Evolutionary conservation across 2,329 filamentous ascomycete genomes (phyloP).

Genomic region (Cercospora sojina): DNA sequence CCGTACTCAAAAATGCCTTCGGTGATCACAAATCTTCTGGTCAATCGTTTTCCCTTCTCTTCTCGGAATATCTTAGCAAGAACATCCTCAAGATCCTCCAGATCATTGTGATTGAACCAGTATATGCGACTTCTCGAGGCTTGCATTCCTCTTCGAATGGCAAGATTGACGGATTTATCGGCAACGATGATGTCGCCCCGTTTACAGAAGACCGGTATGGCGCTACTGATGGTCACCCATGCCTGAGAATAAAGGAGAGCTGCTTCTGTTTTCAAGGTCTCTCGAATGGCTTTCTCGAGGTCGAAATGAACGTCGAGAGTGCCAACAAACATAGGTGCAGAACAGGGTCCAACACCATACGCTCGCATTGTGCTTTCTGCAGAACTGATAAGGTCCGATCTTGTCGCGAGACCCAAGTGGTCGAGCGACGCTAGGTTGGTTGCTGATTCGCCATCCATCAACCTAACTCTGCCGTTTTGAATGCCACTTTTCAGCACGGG

Average conservation of each 20-base stretch:
- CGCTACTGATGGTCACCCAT: constrained; percentile 90
- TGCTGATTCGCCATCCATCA: constrained; percentile 68
- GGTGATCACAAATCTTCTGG: constrained; percentile 89
- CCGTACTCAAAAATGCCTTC: constrained; percentile 89
- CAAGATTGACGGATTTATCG: constrained; percentile 87
- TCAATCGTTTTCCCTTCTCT: constrained; percentile 72
- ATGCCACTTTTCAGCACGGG: too few species aligned
- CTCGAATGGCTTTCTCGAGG: constrained; percentile 86
- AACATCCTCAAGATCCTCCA: constrained; percentile 84
- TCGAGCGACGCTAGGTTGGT: constrained; percentile 93
- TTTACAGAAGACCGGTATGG: constrained; percentile 95
- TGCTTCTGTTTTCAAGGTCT: constrained; percentile 79
- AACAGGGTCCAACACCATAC: constrained; percentile 94
- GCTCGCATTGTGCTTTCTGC: constrained; percentile 89
- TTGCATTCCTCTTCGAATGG: constrained; percentile 90
- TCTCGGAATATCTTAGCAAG: constrained; percentile 80
- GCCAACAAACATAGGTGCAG: constrained; percentile 94
- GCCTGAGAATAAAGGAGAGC: constrained; percentile 95
- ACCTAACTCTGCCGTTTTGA: too few species aligned
- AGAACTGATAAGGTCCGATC: constrained; percentile 88
- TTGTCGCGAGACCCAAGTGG: constrained; percentile 93
- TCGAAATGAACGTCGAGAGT: constrained; percentile 98
- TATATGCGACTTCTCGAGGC: constrained; percentile 84
- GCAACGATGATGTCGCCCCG: constrained; percentile 95
- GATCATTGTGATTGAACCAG: constrained; percentile 94